Percentiles rank a stretch among this genome's conserved stretches.
phyloP scores from a whole-genome alignment of 768 basidiomycete genomes.

The Mycena galopus region DNA sequence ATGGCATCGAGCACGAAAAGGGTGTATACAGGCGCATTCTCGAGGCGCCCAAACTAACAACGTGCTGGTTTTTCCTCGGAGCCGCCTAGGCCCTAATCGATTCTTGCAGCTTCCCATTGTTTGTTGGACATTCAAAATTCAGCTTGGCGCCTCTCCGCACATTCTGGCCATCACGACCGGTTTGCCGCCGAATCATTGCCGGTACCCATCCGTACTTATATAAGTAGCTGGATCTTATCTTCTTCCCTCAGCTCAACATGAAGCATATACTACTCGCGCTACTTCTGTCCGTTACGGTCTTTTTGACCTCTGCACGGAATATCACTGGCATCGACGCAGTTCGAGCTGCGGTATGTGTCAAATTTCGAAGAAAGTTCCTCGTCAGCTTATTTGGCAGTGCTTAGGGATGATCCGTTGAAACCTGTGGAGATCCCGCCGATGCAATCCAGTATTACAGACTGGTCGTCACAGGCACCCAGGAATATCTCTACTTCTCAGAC shows the following conservation, averaged over 20 bases:
- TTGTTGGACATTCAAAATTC: background rate
- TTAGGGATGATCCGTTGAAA: conserved; percentile 11
- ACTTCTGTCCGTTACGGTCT: conserved; percentile 9
- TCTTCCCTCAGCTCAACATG: background rate
- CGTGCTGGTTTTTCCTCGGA: background rate
- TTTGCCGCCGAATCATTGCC: background rate
- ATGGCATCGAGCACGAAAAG: background rate
- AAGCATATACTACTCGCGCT: background rate
- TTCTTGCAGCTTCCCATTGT: conserved; percentile 3
- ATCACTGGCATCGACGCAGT: conserved; percentile 3
- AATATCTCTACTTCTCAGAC: conserved; percentile 10
- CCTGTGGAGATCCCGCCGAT: conserved; percentile 16
- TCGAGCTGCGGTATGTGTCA: conserved; percentile 1
- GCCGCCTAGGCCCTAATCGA: background rate
- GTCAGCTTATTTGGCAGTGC: conserved; percentile 7
- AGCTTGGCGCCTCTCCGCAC: background rate
- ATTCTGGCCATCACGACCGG: background rate
- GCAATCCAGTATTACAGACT: conserved; percentile 2
- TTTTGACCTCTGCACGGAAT: conserved; percentile 7
- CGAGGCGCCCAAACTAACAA: too few species aligned
- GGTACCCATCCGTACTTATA: background rate
- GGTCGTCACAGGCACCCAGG: background rate
- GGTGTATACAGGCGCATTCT: background rate
- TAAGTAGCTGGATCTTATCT: background rate
- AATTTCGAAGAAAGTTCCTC: background rate